Evolutionary conservation across 768 basidiomycete genomes (phyloP).

Genomic region (Lactifluus hygrophoroides): DNA sequence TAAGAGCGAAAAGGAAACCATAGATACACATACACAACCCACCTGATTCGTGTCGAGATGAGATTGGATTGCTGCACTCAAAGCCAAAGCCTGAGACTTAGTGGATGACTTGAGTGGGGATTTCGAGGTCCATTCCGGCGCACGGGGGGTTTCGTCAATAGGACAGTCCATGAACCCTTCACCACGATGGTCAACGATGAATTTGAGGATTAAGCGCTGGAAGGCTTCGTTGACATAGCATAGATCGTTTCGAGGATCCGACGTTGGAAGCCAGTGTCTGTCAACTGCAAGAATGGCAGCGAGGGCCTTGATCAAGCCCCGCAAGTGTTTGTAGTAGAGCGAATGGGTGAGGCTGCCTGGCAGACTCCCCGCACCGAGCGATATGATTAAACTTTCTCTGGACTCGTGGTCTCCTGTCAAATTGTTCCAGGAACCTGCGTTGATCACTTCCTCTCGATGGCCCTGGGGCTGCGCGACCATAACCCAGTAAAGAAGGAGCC

Average conservation of each 20-base stretch:
- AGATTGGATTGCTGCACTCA: no score
- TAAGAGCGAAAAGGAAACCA: no score
- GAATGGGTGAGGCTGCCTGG: neutral
- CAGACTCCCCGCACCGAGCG: no score
- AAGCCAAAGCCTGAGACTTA: no score
- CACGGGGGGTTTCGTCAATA: no score
- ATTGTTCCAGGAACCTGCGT: neutral
- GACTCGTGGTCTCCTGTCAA: neutral
- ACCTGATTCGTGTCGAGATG: no score
- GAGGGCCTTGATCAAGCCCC: neutral
- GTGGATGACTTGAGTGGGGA: no score
- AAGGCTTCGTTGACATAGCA: neutral
- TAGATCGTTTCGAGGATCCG: neutral
- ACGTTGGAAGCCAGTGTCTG: neutral
- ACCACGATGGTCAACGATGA: no score
- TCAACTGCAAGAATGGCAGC: neutral
- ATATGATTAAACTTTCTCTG: neutral
- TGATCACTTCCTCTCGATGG: neutral
- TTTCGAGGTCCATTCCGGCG: no score
- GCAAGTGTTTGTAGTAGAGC: neutral
- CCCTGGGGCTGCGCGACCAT: neutral
- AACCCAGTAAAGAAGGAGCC: conserved; percentile 5
- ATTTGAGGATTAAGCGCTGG: neutral
- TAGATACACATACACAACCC: no score
- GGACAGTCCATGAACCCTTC: no score